Evolutionary conservation across 306 rosid species (phyloP), one percentile per base, ranked within the genome.

Genomic region (Sphenostylis stenocarpa): DNA sequence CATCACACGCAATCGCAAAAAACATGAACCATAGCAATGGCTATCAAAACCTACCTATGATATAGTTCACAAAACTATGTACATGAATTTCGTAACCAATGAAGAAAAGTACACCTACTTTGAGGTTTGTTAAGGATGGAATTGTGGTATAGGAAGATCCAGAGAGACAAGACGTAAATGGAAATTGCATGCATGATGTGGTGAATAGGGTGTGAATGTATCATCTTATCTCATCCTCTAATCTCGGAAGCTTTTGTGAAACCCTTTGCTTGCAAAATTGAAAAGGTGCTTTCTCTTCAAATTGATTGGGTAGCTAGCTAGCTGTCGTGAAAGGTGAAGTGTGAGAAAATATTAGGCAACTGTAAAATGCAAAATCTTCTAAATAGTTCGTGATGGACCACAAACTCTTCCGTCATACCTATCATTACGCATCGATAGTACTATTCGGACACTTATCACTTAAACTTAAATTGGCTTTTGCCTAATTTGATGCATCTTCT

Each of bases 401-500:
- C 63, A 78, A 44, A 49, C 68, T 75, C 36, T 75, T 67, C 52
- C 67, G 15, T 82, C 70, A 77, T 64, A 78, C 77, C 84, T 39
- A 84, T 55, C 72, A 52, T 61, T 58, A 69, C 41, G 4, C 66
- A 28, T 39, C 41, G 58, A 66, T 44, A 41, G 67, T 62, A 74
- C 70, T 65, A 31, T 75, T 78, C 33, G 48, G 70, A 41, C 66
- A 62, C 76, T 69, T 52, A 17, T 41, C 76, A 49, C 67, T 31
- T 70, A 75, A 70, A 72, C 72, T 19, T 60, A 77, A 71, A 69
- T 56, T 68, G 79, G 87, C 14, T 74, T 16, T 70, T 80, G 82
- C 82, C 80, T 67, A 83, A 88, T 53, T 74, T 67, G 85, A 83
- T 57, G 77, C 77, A 70, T 76, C 68, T 79, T 73, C 21, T 67